These are phyloP conservation scores for Gossypium trilobum DNA, from an alignment of 441 rosid species.

Conservation along the genomic window DNA sequence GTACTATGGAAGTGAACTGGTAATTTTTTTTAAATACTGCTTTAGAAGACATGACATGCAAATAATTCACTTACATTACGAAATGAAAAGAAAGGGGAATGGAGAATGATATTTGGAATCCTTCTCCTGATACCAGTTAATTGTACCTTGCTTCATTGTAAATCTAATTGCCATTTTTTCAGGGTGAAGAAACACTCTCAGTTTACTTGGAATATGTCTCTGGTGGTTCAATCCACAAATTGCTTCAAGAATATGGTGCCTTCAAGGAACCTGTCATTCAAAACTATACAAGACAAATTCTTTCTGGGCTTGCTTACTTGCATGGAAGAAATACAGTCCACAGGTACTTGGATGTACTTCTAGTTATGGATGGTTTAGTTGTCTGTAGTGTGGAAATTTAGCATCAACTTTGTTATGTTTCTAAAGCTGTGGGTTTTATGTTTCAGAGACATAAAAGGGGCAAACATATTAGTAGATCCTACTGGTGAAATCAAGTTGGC, in stretches of 20 bases:
- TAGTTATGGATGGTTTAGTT: neutral
- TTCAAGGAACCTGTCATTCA: slow-evolving; percentile 88
- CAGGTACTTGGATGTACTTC: slow-evolving; percentile 39
- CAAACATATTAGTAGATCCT: slow-evolving; percentile 88
- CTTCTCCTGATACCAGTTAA: neutral
- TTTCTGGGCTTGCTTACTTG: slow-evolving; percentile 79
- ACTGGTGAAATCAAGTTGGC: slow-evolving; percentile 87
- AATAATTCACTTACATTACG: neutral
- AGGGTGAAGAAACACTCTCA: slow-evolving; percentile 77
- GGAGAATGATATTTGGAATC: neutral
- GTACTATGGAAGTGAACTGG: slow-evolving; percentile 88
- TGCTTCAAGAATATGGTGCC: slow-evolving; percentile 85
- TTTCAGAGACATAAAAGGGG: slow-evolving; percentile 90
- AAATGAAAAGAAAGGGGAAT: neutral
- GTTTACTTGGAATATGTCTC: slow-evolving; percentile 91
- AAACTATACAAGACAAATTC: slow-evolving; percentile 82
- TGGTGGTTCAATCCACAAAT: slow-evolving; percentile 91
- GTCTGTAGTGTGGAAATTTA: slow-evolving; percentile 5
- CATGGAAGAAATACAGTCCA: slow-evolving; percentile 89
- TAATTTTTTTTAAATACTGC: slow-evolving; percentile 18
- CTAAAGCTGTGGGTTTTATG: slow-evolving; percentile 12
- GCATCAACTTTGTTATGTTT: slow-evolving; percentile 3
- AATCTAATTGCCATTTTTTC: slow-evolving; percentile 26
- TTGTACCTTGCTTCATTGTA: slow-evolving; percentile 16
- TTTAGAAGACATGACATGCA: neutral